Base-by-base conservation (phyloP, 176 grass and related monocot genomes). In the Cenchrus purpureus region DNA sequence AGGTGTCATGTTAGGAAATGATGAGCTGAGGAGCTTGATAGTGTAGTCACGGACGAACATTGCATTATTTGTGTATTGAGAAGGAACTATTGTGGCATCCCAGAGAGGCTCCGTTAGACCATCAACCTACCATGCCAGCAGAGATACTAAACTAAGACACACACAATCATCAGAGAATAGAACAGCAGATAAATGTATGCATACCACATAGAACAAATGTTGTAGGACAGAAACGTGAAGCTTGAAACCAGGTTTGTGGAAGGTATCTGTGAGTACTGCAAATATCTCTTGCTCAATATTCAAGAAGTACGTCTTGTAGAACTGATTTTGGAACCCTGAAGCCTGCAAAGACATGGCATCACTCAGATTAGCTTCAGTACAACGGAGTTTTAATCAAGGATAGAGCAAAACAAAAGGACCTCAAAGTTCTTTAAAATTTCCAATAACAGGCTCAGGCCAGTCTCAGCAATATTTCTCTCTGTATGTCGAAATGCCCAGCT, bases 391-490 rank as follows among this genome's bases (percentile, higher is more conserved):
- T 57, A 37, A 65, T 15, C 10, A 86, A 66, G 64, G 66, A 37
- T 86, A 40, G 51, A 60, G 0, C 44, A 78, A 52, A 76, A 58
- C 37, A 40, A 29, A 55, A 42, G 52, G 48, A 94, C 92, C 92
- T 94, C 82, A 68, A 94, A 94, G 71, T 87, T 91, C 71, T 89
- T 94, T 34, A 94, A 53, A 77, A 94, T 76, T 88, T 94, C 89
- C 53, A 91, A 81, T 65, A 94, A 74, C 43, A 94, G 80, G 80
- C 76, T 89, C 22, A 94, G 84, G 49, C 92, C 89, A 6, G 89
- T 94, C 84, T 94, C 92, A 63, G 89, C 92, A 87, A 94, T 94
- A 74, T 94, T 94, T 34, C 86, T 89, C 81, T 94, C 89, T 17
- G 89, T 94, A 78, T 94, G 92, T 64, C 86, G 81, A 62, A 91